Conservation (phyloP, 331 rosid species). For the Pyrus hybrid region DNA sequence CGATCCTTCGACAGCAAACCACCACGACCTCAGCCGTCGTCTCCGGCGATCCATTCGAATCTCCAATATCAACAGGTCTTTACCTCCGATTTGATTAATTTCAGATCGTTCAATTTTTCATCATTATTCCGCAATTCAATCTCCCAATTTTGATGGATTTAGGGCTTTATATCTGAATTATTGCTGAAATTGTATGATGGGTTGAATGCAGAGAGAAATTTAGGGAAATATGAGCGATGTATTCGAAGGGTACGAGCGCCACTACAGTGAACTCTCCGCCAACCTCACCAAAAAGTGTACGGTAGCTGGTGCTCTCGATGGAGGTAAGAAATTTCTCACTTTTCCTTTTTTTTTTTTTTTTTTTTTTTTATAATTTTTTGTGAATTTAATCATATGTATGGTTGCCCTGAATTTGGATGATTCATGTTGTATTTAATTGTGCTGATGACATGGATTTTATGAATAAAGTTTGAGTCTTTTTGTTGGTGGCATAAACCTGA, state of each 20-base stretch:
- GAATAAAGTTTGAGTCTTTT: not conserved
- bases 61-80: not conserved
- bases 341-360: not conserved
- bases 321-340: slow-evolving; percentile 28
- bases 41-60: not conserved
- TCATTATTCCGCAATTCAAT: not conserved
- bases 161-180: not conserved
- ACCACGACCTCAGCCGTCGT: not conserved
- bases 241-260: slow-evolving; percentile 89
- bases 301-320: slow-evolving; percentile 55
- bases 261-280: slow-evolving; percentile 81
- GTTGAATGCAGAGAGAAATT: slow-evolving; percentile 19
- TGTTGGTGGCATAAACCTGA: not conserved
- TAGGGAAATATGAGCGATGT: slow-evolving; percentile 63
- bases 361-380: not conserved
- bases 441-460: not conserved
- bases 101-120: not conserved
- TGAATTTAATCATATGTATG: not conserved
- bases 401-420: not conserved
- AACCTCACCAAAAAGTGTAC: slow-evolving; percentile 72
- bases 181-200: slow-evolving; percentile 3
- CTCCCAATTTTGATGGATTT: not conserved
- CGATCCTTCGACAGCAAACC: not conserved
- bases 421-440: not conserved
- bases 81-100: not conserved